Evolutionary conservation across 345 rosid genomes (phyloP).

Genomic region (Linum lewisii): DNA sequence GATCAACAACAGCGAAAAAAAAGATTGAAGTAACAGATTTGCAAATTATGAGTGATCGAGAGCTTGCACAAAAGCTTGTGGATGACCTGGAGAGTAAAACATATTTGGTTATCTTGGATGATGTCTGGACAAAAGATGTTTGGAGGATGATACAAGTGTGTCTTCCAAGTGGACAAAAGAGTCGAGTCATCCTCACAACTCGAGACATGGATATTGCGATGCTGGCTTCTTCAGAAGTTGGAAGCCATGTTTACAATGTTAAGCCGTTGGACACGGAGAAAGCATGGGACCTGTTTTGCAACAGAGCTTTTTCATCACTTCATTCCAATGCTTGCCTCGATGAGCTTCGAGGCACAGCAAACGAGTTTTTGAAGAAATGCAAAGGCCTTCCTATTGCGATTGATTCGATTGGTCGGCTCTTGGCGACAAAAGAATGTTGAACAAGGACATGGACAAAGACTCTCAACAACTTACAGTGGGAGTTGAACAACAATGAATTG

Average conservation of each 20-base stretch:
- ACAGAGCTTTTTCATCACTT: constrained; percentile 9
- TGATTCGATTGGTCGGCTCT: constrained; percentile 1
- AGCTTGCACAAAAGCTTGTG: background rate
- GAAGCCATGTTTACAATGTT: background rate
- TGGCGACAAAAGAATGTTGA: background rate
- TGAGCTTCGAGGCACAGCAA: background rate
- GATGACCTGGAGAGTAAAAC: background rate
- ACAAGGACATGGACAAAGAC: background rate
- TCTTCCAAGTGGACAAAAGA: constrained; percentile 9
- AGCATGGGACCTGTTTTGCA: constrained; percentile 14
- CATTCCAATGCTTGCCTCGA: background rate
- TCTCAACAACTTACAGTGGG: background rate
- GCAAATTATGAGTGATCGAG: background rate
- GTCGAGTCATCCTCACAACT: constrained; percentile 15
- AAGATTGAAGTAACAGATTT: constrained; percentile 4
- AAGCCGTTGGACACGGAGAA: constrained; percentile 5
- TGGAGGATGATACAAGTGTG: constrained; percentile 2
- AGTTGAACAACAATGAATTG: background rate
- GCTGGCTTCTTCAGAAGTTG: background rate
- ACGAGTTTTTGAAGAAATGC: background rate
- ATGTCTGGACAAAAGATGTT: constrained; percentile 9
- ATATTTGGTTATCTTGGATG: background rate
- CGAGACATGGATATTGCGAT: constrained; percentile 10
- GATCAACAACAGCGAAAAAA: background rate
- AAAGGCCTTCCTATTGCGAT: constrained; percentile 3